Percentiles rank a stretch among this genome's conserved stretches.
Conservation (phyloP, 768 basidiomycete genomes). For the Galerina marginata region DNA sequence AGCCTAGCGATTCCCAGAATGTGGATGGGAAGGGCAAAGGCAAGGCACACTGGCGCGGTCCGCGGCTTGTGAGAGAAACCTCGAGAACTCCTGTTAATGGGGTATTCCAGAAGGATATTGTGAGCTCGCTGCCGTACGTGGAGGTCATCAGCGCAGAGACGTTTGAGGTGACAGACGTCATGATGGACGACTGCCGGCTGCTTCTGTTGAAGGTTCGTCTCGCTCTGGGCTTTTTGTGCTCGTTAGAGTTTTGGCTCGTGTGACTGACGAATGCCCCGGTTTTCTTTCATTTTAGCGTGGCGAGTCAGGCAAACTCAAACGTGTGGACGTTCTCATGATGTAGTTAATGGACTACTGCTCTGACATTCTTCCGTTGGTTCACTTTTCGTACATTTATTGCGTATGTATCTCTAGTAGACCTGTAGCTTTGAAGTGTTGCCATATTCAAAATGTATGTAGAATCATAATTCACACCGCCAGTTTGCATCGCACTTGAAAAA, state of each 20-base stretch:
- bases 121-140: conserved; percentile 54
- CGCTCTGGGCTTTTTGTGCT: conserved; percentile 1
- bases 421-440: too few relatives aligned
- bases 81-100: conserved; percentile 47
- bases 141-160: conserved; percentile 54
- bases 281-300: conserved; percentile 37
- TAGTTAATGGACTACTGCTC: conserved; percentile 14
- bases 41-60: conserved; percentile 32
- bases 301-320: conserved; percentile 40
- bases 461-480: too few relatives aligned
- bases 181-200: conserved; percentile 60
- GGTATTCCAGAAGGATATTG: conserved; percentile 53
- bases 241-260: conserved; percentile 3
- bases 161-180: conserved; percentile 58
- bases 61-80: conserved; percentile 45
- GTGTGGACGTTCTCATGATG: conserved; percentile 52
- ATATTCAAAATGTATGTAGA: too few relatives aligned
- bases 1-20: neutral
- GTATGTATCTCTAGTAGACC: neutral
- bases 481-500: too few relatives aligned
- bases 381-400: conserved; percentile 1
- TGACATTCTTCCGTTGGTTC: neutral
- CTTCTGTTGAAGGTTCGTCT: conserved; percentile 50
- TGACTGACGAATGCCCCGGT: conserved; percentile 12
- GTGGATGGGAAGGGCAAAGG: conserved; percentile 32